Evolutionary conservation across 1,284 basidiomycete species (phyloP), one percentile per base, ranked within the genome.

Genomic region (Leccinum angustisporum): DNA sequence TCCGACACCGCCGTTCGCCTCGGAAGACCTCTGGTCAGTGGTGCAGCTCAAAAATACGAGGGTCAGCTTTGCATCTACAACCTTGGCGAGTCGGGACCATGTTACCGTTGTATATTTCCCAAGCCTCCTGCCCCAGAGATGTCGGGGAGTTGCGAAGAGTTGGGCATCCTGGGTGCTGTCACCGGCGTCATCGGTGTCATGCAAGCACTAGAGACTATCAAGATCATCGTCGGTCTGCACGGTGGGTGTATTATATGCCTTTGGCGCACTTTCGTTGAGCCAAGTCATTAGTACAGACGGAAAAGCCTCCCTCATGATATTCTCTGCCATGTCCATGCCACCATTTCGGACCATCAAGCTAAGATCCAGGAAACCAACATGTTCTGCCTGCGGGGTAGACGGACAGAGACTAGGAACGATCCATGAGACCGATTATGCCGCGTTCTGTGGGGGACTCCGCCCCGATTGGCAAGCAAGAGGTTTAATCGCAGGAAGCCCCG

Each of bases 21-120:
- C 3, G 76, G 78, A 5, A 88, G 88, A 54, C 91, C 94, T 4
- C 86, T 99, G 33, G 90, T 99, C 36, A 94, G 91, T 60, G 97
- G 95, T 3, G 97, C 96, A 1, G 97, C 97, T 0, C 93, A 98
- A 68, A 87, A 91, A 56, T 90, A 87, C 61, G 94, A 97, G 60
- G 97, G 97, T 0, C 96, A 98, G 72, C 83, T 98, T 51, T 90
- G 88, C 64, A 83, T 88, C 3, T 97, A 95, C 75, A 91, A 91
- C 69, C 75, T 88, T 5, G 81, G 79, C 25, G 73, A 79, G 21
- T 76, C 83, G 14, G 91, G 95, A 1, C 95, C 96, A 0, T 99
- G 97, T 76, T 98, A 98, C 76, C 84, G 97, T 4, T 99, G 97
- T 72, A 77, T 99, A 31, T 98, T 97, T 76, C 96, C 97, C 0